Evolutionary conservation across 2,329 filamentous ascomycete genomes (phyloP), one percentile per base, ranked within the genome.

Genomic region (Penicillium frequentans): DNA sequence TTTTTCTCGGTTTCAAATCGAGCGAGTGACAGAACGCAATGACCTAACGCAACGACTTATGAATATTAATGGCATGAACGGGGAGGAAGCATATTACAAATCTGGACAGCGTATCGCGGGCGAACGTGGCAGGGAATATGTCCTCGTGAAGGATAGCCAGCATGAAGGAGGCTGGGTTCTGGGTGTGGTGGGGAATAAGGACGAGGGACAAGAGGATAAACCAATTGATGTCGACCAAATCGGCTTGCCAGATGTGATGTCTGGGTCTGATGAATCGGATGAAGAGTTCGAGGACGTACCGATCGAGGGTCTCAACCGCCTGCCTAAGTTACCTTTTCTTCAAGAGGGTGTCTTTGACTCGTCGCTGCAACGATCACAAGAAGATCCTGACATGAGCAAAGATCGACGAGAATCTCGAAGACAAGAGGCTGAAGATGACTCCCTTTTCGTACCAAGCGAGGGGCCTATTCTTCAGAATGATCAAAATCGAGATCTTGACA

Each of bases 141-240:
- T 99, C 13, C 79, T 99, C 4, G 93, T 99, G 39, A 96, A 95
- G 76, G 98, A 98, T 66, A 91, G 96, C 45, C 91, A 92, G 0
- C 92, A 91, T 1, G 93, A 98, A 72, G 95, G 95, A 46, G 95
- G 95, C 5, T 99, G 93, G 92, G 93, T 93, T 0, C 78, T 99
- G 6, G 95, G 95, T 52, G 95, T 99, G 26, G 93, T 99, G 23
- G 92, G 89, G 60, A 91, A 87, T 58, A 96, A 90, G 62, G 86
- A 95, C 50, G 83, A 88, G 44, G 92, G 91, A 3, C 84, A 90
- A 61, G 85, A 86, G 27, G 88, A 93, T 61, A 96, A 92, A 71
- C 93, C 95, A 0, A 98, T 99, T 58, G 92, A 98, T 70, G 85
- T 99, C 19, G 95, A 99, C 70, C 84, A 75, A 79, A 53, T 81